phyloP scores from a whole-genome alignment of 2,329 filamentous ascomycete genomes.

The Sclerotinia minor region DNA sequence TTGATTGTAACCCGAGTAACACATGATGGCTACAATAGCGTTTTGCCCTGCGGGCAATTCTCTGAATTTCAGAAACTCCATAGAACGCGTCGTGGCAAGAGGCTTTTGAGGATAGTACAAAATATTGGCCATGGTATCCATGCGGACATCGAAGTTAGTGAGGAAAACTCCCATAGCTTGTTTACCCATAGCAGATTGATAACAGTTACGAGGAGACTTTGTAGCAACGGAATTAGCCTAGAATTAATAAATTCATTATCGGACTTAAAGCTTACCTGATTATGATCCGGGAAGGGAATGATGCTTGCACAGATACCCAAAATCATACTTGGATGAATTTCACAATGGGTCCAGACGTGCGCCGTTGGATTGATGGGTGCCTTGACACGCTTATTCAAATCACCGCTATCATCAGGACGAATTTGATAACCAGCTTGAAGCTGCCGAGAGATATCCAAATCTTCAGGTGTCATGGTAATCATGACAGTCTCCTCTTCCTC shows the following conservation, averaged over 20 bases:
- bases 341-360: constrained; percentile 95
- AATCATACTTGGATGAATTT: constrained; percentile 99
- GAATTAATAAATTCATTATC: constrained; percentile 20
- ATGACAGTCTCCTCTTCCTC: constrained; percentile 98
- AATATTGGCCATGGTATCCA: constrained; percentile 99
- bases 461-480: constrained; percentile 99
- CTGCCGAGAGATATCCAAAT: constrained; percentile 75
- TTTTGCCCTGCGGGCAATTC: constrained; percentile 97
- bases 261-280: constrained; percentile 61
- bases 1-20: constrained; percentile 98
- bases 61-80: constrained; percentile 98
- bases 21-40: constrained; percentile 95
- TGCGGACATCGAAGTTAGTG: constrained; percentile 93
- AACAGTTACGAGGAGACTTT: constrained; percentile 95
- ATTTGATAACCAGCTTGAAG: constrained; percentile 65
- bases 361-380: constrained; percentile 83
- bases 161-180: constrained; percentile 99
- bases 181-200: constrained; percentile 99
- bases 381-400: constrained; percentile 84
- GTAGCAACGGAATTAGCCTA: constrained; percentile 42
- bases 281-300: constrained; percentile 99
- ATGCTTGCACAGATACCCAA: constrained; percentile 98
- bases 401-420: constrained; percentile 62
- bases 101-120: constrained; percentile 99
- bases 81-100: constrained; percentile 89